Evolutionary conservation across 805 yeast genomes (phyloP).

Genomic region (Lachancea mirantina): DNA sequence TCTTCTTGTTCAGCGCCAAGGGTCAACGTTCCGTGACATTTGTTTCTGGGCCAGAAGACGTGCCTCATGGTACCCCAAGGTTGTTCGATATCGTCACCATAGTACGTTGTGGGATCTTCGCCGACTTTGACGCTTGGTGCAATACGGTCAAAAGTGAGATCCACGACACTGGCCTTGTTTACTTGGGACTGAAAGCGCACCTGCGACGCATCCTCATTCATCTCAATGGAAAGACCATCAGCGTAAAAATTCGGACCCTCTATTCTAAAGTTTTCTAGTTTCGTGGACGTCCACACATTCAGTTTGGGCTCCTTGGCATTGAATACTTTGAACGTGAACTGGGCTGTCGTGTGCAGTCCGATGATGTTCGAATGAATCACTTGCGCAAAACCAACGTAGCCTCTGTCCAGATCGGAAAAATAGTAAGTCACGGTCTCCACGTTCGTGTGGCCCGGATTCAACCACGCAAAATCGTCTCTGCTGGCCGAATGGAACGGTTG

Average conservation of each 20-base stretch:
- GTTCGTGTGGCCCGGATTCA: conserved; percentile 68
- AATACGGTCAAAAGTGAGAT: conserved; percentile 51
- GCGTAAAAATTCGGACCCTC: conserved; percentile 79
- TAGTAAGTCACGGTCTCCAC: conserved; percentile 96
- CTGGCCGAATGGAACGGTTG: conserved; percentile 55
- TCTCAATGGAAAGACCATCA: conserved; percentile 55
- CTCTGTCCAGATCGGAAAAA: conserved; percentile 55
- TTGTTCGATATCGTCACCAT: conserved; percentile 72
- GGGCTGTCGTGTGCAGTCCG: conserved; percentile 85
- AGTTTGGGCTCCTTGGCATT: conserved; percentile 27
- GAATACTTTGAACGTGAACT: conserved; percentile 81
- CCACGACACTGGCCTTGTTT: conserved; percentile 61
- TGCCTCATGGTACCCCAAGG: conserved; percentile 99
- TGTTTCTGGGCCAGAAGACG: conserved; percentile 90
- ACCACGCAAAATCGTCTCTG: conserved; percentile 69
- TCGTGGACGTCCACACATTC: conserved; percentile 82
- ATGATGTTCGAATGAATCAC: conserved; percentile 88
- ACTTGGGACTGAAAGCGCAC: conserved; percentile 60
- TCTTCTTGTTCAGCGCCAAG: conserved; percentile 30
- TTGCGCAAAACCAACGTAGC: conserved; percentile 82
- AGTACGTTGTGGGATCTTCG: conserved; percentile 73
- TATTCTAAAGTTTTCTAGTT: conserved; percentile 67
- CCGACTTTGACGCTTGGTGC: conserved; percentile 88
- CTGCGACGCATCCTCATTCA: conserved; percentile 45
- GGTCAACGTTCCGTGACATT: conserved; percentile 56